These are phyloP conservation scores for Gillenia trifoliata DNA, from an alignment of 306 rosid genomes.

Conservation along the genomic window DNA sequence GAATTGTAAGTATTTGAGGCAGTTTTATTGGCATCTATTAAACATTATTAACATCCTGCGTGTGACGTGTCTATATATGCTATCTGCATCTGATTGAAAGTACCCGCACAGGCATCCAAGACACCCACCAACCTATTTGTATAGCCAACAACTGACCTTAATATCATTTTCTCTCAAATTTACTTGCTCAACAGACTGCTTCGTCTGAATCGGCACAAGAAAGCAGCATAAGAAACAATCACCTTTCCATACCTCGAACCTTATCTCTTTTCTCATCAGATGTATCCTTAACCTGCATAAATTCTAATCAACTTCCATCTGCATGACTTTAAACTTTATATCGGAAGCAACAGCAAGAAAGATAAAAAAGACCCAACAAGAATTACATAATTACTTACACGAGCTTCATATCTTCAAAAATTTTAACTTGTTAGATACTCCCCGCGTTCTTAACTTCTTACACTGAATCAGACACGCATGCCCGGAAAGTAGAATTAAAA, in stretches of 20 bases:
- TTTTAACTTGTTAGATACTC: background rate
- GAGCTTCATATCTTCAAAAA: background rate
- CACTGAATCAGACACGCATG: background rate
- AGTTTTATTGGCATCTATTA: no score
- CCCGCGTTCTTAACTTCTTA: background rate
- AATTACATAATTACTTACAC: background rate
- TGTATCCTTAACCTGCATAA: conserved; percentile 47
- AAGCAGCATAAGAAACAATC: background rate
- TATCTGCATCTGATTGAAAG: no score
- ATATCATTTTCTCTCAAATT: conserved; percentile 46
- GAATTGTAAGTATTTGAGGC: no score
- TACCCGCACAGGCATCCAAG: background rate
- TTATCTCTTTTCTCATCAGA: conserved; percentile 26
- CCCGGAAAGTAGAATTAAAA: background rate
- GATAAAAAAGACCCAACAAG: background rate
- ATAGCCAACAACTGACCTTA: conserved; percentile 51
- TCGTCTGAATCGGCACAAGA: conserved; percentile 40
- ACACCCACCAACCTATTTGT: background rate
- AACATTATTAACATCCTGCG: no score
- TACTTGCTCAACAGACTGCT: conserved; percentile 51
- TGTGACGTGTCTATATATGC: no score
- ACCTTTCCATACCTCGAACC: conserved; percentile 41
- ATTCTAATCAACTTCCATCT: conserved; percentile 16
- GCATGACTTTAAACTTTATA: background rate
- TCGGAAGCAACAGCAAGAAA: background rate